A percentile compares a stretch with the other conserved stretches of the same genome.
Conservation (phyloP, 768 basidiomycete species). For the Hebeloma cylindrosporum region DNA sequence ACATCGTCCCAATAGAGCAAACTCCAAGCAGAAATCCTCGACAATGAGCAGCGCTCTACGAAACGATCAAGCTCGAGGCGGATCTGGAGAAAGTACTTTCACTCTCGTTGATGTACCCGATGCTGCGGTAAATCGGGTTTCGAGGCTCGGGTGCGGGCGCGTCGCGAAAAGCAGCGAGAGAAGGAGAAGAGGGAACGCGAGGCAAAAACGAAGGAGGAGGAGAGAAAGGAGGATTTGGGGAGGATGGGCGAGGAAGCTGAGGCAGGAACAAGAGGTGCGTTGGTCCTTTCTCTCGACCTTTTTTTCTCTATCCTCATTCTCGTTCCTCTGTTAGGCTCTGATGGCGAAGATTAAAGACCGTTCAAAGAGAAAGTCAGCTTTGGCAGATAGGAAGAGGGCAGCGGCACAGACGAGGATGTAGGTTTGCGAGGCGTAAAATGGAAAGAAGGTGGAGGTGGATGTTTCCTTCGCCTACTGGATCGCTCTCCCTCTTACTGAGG, state of each 20-base stretch:
- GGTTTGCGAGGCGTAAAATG: slow-evolving; percentile 76
- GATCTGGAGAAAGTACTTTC: slow-evolving; percentile 78
- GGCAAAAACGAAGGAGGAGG: slow-evolving; percentile 76
- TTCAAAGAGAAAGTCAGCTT: slow-evolving; percentile 71
- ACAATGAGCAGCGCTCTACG: slow-evolving; percentile 75
- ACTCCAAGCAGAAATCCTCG: slow-evolving; percentile 71
- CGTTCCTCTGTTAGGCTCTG: slow-evolving; percentile 56
- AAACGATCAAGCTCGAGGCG: slow-evolving; percentile 78
- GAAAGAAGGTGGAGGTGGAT: slow-evolving; percentile 74
- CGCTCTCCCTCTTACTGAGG: slow-evolving; percentile 40
- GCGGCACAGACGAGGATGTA: slow-evolving; percentile 97
- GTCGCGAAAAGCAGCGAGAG: slow-evolving; percentile 87
- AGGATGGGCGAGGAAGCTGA: slow-evolving; percentile 73
- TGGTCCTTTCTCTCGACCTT: background rate
- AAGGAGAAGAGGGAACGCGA: slow-evolving; percentile 66
- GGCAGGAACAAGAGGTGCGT: slow-evolving; percentile 77
- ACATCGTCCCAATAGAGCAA: slow-evolving; percentile 40
- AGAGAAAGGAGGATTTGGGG: slow-evolving; percentile 67
- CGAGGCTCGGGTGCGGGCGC: slow-evolving; percentile 82
- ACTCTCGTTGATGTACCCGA: slow-evolving; percentile 92
- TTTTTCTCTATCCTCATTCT: background rate
- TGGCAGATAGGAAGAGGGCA: slow-evolving; percentile 90
- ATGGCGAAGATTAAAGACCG: slow-evolving; percentile 88
- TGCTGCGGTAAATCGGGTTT: slow-evolving; percentile 87
- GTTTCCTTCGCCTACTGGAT: slow-evolving; percentile 19